Evolutionary conservation across 2,329 filamentous ascomycete genomes (phyloP).

Genomic region (Fusarium oxysporum): DNA sequence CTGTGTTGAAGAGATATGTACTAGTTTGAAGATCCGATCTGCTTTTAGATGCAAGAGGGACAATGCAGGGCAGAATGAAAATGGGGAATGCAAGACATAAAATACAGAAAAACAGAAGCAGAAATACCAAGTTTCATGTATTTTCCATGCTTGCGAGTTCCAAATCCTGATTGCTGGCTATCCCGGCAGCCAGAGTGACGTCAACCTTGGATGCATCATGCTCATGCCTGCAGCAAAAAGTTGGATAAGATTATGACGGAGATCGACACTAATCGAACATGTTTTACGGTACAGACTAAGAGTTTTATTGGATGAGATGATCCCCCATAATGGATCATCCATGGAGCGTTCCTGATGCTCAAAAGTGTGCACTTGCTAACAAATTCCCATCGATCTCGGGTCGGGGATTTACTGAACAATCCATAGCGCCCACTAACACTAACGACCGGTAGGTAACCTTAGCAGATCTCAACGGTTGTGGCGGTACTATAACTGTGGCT

Average conservation of each 20-base stretch:
- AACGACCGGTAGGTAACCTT: neutral
- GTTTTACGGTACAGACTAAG: constrained; percentile 4
- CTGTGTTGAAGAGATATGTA: constrained; percentile 2
- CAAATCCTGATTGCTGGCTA: constrained; percentile 47
- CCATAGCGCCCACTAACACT: constrained; percentile 13
- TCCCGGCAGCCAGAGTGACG: constrained; percentile 41
- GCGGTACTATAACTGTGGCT: neutral
- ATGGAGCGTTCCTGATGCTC: constrained; percentile 11
- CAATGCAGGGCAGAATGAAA: neutral
- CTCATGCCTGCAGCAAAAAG: constrained; percentile 24
- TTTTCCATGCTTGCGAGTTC: constrained; percentile 40
- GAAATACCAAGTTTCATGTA: constrained; percentile 24
- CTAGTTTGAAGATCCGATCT: constrained; percentile 5
- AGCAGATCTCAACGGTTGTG: constrained; percentile 14
- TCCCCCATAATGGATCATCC: constrained; percentile 1
- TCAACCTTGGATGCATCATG: constrained; percentile 34
- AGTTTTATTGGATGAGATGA: constrained; percentile 11
- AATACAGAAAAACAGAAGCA: constrained; percentile 7
- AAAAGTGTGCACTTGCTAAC: neutral
- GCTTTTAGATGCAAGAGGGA: constrained; percentile 6
- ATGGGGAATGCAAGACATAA: constrained; percentile 20
- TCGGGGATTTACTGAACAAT: constrained; percentile 15
- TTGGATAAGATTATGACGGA: constrained; percentile 40
- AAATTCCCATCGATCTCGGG: neutral
- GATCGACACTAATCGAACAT: constrained; percentile 38